Percentiles rank a stretch among this genome's conserved stretches.
Evolutionary conservation across 352 stramenopile genomes (phyloP).

Genomic region (Stramenopiles sp.): DNA sequence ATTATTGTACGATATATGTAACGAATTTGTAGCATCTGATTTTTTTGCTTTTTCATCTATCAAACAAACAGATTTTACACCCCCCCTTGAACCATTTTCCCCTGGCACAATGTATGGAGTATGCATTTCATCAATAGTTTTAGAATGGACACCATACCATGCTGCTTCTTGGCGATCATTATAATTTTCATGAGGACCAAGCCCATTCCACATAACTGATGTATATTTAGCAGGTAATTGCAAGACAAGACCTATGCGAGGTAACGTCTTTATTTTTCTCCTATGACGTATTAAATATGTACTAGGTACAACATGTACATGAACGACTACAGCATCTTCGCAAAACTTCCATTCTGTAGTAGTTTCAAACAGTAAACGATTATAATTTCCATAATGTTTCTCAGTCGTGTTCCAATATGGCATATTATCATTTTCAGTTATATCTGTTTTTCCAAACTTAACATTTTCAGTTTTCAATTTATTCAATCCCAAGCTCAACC

Average conservation of each 20-base stretch:
- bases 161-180: slow-evolving; percentile 23
- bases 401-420: background rate
- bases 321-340: background rate
- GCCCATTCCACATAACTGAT: slow-evolving; percentile 19
- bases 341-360: background rate
- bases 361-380: background rate
- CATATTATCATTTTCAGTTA: background rate
- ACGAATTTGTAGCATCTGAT: slow-evolving; percentile 13
- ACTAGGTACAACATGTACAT: background rate
- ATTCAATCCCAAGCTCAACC: background rate
- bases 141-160: slow-evolving; percentile 17
- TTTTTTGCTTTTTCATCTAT: background rate
- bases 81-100: slow-evolving; percentile 23
- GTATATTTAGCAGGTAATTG: slow-evolving; percentile 15
- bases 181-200: slow-evolving; percentile 26
- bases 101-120: slow-evolving; percentile 23
- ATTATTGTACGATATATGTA: slow-evolving; percentile 18
- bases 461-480: background rate
- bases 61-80: background rate
- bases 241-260: slow-evolving; percentile 19
- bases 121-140: slow-evolving; percentile 20
- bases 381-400: background rate
- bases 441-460: background rate
- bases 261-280: slow-evolving; percentile 1
- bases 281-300: background rate